phyloP scores from a whole-genome alignment of 106 monocot genomes.

The Cymbidium sinense region DNA sequence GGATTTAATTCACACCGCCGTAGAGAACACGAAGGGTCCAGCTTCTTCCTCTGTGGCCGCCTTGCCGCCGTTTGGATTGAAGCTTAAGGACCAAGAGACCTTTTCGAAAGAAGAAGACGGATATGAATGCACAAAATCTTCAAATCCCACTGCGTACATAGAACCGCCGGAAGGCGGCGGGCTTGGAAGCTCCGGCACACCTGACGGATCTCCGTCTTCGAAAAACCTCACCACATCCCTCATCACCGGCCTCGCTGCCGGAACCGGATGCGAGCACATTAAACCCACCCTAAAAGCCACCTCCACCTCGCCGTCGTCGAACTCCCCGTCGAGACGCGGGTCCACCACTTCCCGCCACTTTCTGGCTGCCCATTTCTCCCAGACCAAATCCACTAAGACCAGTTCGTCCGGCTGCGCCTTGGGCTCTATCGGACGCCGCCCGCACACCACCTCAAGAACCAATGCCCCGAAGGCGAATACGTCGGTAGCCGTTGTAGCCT shows the following conservation, averaged over 20 bases:
- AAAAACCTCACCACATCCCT: slow-evolving; percentile 50
- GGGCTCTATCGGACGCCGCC: slow-evolving; percentile 13
- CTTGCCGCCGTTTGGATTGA: background rate
- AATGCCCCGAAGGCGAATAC: slow-evolving; percentile 20
- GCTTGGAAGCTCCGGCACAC: slow-evolving; percentile 1
- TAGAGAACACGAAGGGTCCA: background rate
- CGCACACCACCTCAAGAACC: slow-evolving; percentile 12
- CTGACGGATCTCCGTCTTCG: slow-evolving; percentile 13
- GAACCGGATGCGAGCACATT: slow-evolving; percentile 15
- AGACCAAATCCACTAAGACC: slow-evolving; percentile 32
- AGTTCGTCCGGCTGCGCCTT: background rate
- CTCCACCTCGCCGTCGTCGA: background rate
- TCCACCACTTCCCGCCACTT: slow-evolving; percentile 36
- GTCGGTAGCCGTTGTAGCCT: slow-evolving; percentile 11
- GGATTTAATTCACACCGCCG: background rate
- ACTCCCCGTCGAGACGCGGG: slow-evolving; percentile 27
- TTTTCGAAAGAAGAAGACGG: slow-evolving; percentile 26
- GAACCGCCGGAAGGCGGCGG: background rate
- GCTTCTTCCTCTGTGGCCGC: background rate
- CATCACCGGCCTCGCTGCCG: slow-evolving; percentile 36
- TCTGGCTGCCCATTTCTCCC: slow-evolving; percentile 12
- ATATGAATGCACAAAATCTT: slow-evolving; percentile 29
- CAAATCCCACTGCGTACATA: slow-evolving; percentile 19
- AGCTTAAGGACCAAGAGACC: background rate
- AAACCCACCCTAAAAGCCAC: slow-evolving; percentile 14